These are phyloP conservation scores for Suillus weaverae DNA, from an alignment of 768 basidiomycete species.

Conservation along the genomic window DNA sequence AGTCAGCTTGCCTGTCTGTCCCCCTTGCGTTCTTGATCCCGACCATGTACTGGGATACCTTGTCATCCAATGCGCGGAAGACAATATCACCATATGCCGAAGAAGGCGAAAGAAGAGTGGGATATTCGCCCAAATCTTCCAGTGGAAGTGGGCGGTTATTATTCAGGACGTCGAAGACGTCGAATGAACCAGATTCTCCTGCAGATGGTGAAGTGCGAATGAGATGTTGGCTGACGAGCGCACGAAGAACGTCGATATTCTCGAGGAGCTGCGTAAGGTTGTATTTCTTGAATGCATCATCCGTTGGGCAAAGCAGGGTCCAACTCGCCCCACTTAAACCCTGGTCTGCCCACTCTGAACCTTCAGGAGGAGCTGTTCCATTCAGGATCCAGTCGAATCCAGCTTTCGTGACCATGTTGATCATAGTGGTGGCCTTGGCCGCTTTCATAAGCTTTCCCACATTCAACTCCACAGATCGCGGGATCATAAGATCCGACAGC, in stretches of 20 bases:
- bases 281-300: conserved; percentile 85
- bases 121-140: conserved; percentile 69
- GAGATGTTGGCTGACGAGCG: conserved; percentile 75
- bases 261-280: conserved; percentile 77
- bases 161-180: conserved; percentile 42
- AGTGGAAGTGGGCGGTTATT: conserved; percentile 75
- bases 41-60: conserved; percentile 52
- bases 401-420: conserved; percentile 75
- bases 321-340: conserved; percentile 59
- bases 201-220: conserved; percentile 47
- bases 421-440: conserved; percentile 87
- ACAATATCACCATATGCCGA: conserved; percentile 82
- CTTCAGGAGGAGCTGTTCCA: conserved; percentile 76
- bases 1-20: conserved; percentile 59
- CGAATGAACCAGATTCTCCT: conserved; percentile 21
- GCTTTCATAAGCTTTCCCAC: conserved; percentile 90
- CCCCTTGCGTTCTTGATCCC: conserved; percentile 75
- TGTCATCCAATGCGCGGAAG: conserved; percentile 56
- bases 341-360: conserved; percentile 60
- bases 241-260: conserved; percentile 51
- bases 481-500: conserved; percentile 81
- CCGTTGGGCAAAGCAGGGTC: conserved; percentile 89
- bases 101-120: conserved; percentile 67
- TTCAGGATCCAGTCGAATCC: conserved; percentile 91
- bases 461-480: conserved; percentile 82